Evolutionary conservation across 345 rosid genomes (phyloP), one percentile per base, ranked within the genome.

Genomic region (Sisymbrium altissimum): DNA sequence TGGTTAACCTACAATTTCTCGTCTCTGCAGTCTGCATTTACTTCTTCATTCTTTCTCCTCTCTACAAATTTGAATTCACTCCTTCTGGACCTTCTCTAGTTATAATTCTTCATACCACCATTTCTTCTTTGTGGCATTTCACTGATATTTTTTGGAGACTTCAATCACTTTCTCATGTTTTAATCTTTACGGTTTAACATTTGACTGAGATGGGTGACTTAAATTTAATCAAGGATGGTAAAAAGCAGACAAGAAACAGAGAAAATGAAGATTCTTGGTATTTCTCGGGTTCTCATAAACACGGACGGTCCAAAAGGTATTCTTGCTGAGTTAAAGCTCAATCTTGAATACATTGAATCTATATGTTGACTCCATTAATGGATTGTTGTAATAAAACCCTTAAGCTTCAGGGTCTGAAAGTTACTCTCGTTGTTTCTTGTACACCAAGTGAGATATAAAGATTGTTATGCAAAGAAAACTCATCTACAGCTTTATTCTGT

Each of bases 241-340:
- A 56, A 63, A 80, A 14, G 29, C 70, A 67, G 21, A 73, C 38
- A 67, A 66, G 17, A 73, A 82, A 75, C 65, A 56, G 69, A 81
- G 81, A 58, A 45, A 64, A 40, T 48, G 78, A 77, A 75, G 80
- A 55, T 68, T 71, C 80, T 64, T 70, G 83, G 66, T 68, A 74
- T 30, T 50, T 29, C 68, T 32, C 45, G 5, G 70, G 9, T 55
- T 58, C 71, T 82, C 67, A 65, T 46, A 86, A 73, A 30, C 97
- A 93, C 67, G 84, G 89, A 70, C 87, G 97, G 41, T 93, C 94
- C n/a, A 89, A 86, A 81, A 89, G 98, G 98, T 89, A 55, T 3
- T 29, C 6, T 69, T 25, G n/a, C 23, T 36, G 14, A 36, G 52
- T 15, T 44, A 21, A 33, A 61, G 68, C 68, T 49, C 19, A 49